Evolutionary conservation across 305 asterid species (phyloP).

Genomic region (Striga hermonthica): DNA sequence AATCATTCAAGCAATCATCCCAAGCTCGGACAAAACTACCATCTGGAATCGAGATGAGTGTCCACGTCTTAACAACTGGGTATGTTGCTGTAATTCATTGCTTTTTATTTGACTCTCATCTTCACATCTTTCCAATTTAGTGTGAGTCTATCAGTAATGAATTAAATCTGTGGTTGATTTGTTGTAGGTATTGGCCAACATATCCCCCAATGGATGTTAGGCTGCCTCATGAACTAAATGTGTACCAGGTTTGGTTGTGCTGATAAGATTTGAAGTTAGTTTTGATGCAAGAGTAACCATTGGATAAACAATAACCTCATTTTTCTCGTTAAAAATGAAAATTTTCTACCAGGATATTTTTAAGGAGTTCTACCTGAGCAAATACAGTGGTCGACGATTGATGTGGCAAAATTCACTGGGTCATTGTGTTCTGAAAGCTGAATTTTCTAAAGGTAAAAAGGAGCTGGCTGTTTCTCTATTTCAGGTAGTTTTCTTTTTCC

Average conservation of each 20-base stretch:
- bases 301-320: constrained; percentile 7
- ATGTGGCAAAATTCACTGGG: constrained; percentile 99
- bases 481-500: constrained; percentile 50
- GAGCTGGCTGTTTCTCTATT: constrained; percentile 97
- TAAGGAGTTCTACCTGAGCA: constrained; percentile 93
- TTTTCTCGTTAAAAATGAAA: not conserved
- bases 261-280: constrained; percentile 4
- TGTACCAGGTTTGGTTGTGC: constrained; percentile 72
- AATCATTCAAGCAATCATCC: constrained; percentile 97
- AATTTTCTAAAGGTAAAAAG: constrained; percentile 84
- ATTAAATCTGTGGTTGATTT: constrained; percentile 21
- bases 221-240: constrained; percentile 94
- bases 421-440: constrained; percentile 91
- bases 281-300: constrained; percentile 15
- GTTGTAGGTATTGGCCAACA: constrained; percentile 96
- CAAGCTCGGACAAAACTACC: constrained; percentile 98
- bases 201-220: constrained; percentile 99
- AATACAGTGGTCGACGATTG: constrained; percentile 89
- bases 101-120: constrained; percentile 7
- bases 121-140: not conserved
- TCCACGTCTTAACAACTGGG: constrained; percentile 97
- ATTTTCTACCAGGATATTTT: constrained; percentile 72
- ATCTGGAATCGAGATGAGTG: constrained; percentile 98
- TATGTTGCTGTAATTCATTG: constrained; percentile 30
- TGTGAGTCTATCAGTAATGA: not conserved